These are phyloP conservation scores for Volvox africanus DNA, from an alignment of 139 green algal genomes.

Conservation along the genomic window DNA sequence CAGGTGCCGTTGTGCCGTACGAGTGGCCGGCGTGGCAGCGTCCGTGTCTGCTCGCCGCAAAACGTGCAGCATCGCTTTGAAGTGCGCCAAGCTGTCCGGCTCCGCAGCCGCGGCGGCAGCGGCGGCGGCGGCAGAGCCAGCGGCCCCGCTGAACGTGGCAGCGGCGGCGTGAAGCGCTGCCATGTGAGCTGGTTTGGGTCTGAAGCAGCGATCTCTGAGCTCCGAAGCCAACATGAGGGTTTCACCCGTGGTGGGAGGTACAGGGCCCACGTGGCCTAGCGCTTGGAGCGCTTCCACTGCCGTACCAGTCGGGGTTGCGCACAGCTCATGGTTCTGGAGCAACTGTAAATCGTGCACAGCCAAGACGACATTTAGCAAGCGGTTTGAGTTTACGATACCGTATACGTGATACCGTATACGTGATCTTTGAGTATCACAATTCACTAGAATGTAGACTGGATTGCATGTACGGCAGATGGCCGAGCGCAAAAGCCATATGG, in stretches of 20 bases:
- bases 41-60: constrained; percentile 22
- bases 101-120: background rate
- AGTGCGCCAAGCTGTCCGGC: constrained; percentile 23
- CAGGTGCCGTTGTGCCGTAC: background rate
- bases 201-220: constrained; percentile 26
- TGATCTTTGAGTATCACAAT: too few relatives aligned
- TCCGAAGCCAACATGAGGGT: constrained; percentile 20
- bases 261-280: constrained; percentile 1
- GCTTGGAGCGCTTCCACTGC: background rate
- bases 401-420: too few relatives aligned
- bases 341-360: background rate
- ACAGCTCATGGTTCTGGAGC: constrained; percentile 47
- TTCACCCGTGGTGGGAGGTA: constrained; percentile 31
- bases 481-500: too few relatives aligned
- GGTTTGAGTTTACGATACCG: too few relatives aligned
- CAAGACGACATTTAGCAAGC: too few relatives aligned
- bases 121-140: background rate
- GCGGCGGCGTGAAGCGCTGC: background rate
- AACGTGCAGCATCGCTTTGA: constrained; percentile 22
- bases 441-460: too few relatives aligned
- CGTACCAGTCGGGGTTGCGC: background rate
- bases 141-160: background rate
- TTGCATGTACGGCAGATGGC: too few relatives aligned
- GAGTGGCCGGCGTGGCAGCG: constrained; percentile 17
- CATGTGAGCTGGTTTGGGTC: background rate